These are phyloP conservation scores for Carex scoparia DNA, from an alignment of 176 grass and related monocot genomes.

Conservation along the genomic window DNA sequence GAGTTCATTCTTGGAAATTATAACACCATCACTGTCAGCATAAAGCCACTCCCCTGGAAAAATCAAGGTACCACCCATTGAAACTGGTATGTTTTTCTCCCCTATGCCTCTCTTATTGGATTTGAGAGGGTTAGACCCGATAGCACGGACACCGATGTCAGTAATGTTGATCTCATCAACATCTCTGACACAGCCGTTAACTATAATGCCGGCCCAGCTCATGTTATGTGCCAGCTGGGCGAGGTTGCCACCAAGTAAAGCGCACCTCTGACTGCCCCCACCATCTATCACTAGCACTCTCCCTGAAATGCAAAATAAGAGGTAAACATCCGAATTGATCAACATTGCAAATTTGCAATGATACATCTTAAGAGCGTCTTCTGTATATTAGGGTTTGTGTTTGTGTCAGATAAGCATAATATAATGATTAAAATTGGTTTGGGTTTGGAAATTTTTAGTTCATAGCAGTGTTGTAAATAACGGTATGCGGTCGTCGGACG, in stretches of 20 bases:
- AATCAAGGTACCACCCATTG: conserved; percentile 19
- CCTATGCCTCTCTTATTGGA: conserved; percentile 32
- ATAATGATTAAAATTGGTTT: background rate
- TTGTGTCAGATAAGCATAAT: background rate
- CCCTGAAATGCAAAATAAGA: conserved; percentile 8
- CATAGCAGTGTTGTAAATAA: too few relatives aligned
- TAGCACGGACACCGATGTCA: conserved; percentile 26
- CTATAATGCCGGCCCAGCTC: conserved; percentile 25
- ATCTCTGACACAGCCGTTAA: conserved; percentile 36
- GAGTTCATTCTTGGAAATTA: conserved; percentile 28
- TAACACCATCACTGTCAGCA: conserved; percentile 34
- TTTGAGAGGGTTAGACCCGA: conserved; percentile 21
- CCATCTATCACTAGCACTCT: conserved; percentile 37
- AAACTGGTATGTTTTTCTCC: conserved; percentile 30
- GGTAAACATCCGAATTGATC: background rate
- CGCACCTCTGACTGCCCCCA: conserved; percentile 31
- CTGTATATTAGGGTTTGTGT: background rate
- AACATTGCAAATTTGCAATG: background rate
- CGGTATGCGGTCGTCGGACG: too few relatives aligned
- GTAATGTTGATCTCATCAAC: conserved; percentile 35
- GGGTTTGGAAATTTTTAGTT: background rate
- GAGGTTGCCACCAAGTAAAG: conserved; percentile 29
- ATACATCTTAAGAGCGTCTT: background rate
- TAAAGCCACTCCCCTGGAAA: conserved; percentile 33
- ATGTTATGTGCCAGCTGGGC: conserved; percentile 29